Evolutionary conservation across 805 yeast genomes (phyloP).

Genomic region (Kockiozyma suomiensis): DNA sequence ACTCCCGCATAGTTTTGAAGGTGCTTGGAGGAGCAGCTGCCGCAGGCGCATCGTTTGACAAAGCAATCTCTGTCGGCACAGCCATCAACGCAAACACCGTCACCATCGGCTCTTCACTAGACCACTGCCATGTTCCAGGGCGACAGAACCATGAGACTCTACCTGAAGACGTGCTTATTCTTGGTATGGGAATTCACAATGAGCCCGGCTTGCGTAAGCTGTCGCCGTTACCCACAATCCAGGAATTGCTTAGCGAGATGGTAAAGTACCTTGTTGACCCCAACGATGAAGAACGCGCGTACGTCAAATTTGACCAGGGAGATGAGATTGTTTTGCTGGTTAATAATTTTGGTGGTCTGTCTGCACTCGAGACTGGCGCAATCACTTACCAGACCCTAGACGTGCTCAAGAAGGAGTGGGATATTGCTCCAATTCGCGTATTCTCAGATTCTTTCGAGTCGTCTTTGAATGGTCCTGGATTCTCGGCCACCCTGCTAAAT

Average conservation of each 20-base stretch:
- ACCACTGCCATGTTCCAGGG: conserved; percentile 89
- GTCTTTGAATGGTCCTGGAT: conserved; percentile 91
- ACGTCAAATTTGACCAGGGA: conserved; percentile 63
- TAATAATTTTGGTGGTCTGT: conserved; percentile 89
- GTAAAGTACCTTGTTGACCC: conserved; percentile 62
- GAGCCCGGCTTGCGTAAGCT: conserved; percentile 81
- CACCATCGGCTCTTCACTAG: conserved; percentile 87
- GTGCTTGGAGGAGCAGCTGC: conserved; percentile 74
- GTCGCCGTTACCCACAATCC: conserved; percentile 69
- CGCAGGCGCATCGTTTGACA: conserved; percentile 49
- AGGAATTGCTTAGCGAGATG: conserved; percentile 59
- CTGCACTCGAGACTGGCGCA: conserved; percentile 73
- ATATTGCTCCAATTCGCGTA: conserved; percentile 65
- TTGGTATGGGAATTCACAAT: conserved; percentile 95
- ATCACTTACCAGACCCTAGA: conserved; percentile 21
- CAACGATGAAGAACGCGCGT: conserved; percentile 75
- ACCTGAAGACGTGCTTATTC: conserved; percentile 67
- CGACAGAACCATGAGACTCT: conserved; percentile 57
- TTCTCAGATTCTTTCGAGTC: conserved; percentile 81
- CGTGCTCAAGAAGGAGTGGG: conserved; percentile 48
- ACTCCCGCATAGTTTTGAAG: conserved; percentile 62
- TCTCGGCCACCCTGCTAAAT: conserved; percentile 79
- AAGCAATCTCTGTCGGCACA: conserved; percentile 62
- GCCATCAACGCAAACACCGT: conserved; percentile 66
- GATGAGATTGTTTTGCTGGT: conserved; percentile 73